Evolutionary conservation across 106 monocot genomes (phyloP), one percentile per base, ranked within the genome.

Genomic region (Dendrobium chrysotoxum): DNA sequence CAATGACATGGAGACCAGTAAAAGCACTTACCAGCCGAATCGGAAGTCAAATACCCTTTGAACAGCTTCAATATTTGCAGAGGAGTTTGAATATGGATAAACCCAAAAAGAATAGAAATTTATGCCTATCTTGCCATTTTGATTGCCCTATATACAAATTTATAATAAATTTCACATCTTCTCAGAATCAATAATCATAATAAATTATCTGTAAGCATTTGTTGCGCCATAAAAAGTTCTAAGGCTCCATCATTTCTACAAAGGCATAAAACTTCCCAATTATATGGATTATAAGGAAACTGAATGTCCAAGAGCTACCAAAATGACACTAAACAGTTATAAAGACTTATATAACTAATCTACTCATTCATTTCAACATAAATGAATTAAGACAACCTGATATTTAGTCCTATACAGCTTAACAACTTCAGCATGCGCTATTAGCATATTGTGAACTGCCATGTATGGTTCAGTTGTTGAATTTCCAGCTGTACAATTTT

Each of bases 81-180:
- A 57, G 18, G 88, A 90, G 76, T 89, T 65, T 45, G 95, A 54
- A 11, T 81, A 77, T 61, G 92, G 90, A 50, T 40, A 54, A 9
- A 20, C 81, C 77, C 88, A 83, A 15, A 86, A 75, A 0, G 88
- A 39, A 47, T 89, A 89, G 6, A 89, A 42, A 86, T 89, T 95
- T n/a, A 90, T 5, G 54, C 95, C 95, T 58, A 92, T 80, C 42
- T 31, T 78, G 2, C 95, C 92, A 30, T 84, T 85, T 83, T 95
- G 92, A 45, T 64, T 7, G 41, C 5, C 6, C 73, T 74, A 26
- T 85, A 85, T 90, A 84, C 13, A 13, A 25, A 47, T 23, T 50
- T 50, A 3, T 50, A 13, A 50, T 16, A 0, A 50, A 50, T 50
- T 50, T 46, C 12, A 50, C 15, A 13, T 3, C 13, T 50, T 13